Percentiles rank a stretch among this genome's conserved stretches.
These are phyloP conservation scores for Mentha longifolia DNA, from an alignment of 257 asterid species.

Conservation along the genomic window DNA sequence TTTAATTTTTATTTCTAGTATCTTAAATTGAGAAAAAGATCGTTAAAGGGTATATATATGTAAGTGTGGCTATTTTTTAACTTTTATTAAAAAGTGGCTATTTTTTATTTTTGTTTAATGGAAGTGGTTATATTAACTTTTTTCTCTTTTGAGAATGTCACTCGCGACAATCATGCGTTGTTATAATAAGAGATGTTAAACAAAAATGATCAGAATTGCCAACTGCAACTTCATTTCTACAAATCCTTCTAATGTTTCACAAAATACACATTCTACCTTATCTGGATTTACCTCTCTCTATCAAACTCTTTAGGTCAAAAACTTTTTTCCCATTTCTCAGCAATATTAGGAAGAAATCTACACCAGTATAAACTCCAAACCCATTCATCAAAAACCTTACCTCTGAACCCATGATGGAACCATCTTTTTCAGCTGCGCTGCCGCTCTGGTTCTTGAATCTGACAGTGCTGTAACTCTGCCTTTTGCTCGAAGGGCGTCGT, in stretches of 20 bases:
- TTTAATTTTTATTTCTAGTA: no score
- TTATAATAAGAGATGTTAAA: no score
- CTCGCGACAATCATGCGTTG: no score
- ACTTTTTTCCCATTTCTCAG: neutral
- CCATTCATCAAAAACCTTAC: conserved; percentile 16
- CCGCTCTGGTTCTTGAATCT: conserved; percentile 39
- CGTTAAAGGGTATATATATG: no score
- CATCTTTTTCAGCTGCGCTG: conserved; percentile 27
- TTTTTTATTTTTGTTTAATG: no score
- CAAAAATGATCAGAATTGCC: no score
- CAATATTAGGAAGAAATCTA: neutral
- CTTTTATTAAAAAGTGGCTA: no score
- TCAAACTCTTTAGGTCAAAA: conserved; percentile 1
- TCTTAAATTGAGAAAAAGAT: no score
- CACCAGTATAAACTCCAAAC: neutral
- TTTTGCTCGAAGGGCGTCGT: conserved; percentile 36
- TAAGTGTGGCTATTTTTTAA: no score
- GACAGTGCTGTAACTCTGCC: conserved; percentile 33
- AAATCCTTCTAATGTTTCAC: neutral
- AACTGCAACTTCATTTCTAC: neutral
- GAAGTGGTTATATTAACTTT: no score
- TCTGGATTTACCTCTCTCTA: neutral
- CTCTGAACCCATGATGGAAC: conserved; percentile 13
- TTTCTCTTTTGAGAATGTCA: no score
- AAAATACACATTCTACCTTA: neutral